Evolutionary conservation across 176 grass and related monocot genomes (phyloP), one percentile per base, ranked within the genome.

Genomic region (Poa pratensis): DNA sequence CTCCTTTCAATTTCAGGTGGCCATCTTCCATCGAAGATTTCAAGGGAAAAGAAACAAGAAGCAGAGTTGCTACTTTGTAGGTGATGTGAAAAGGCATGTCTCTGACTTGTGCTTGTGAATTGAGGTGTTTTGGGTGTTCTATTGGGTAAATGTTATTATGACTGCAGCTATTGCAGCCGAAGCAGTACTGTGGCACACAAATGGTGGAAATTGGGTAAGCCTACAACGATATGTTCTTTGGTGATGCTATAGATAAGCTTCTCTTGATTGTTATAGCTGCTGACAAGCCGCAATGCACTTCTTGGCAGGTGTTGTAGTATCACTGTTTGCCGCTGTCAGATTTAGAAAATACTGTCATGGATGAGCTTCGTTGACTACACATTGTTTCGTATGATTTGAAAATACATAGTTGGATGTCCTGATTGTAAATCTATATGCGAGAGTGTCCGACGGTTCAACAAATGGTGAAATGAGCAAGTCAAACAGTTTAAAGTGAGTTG

Each of bases 171-270:
- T 84, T 91, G 43, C 88, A 91, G 58, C 90, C 85, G 6, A 97
- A 92, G 16, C 95, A 92, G n/a, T 93, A 94, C 26, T 91, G 90
- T 85, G 92, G 92, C 55, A 92, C 35, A 97, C 88, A 18, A 89
- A 97, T 86, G 90, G 88, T 82, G 95, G 90, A 63, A 90, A 88
- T 68, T 97, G 89, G 90, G 95, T 97, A 93, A 87, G 88, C 34
- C 37, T 86, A 26, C 52, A 75, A 46, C 5, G 52, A 67, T 67
- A 19, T 39, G 8, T 69, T 12, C 6, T 80, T 59, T 40, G 9
- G 9, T 49, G 18, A 26, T 60, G 6, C 42, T 69, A 75, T 89
- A 52, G 28, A 81, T 18, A 66, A 67, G 84, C 23, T 20, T 64
- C 23, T 76, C 32, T 48, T 84, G 23, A 74, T 19, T 80, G 17